A percentile compares a stretch with the other conserved stretches of the same genome.
These are phyloP conservation scores for Colletotrichum melonis DNA, from an alignment of 2,329 filamentous ascomycete species.

Conservation along the genomic window DNA sequence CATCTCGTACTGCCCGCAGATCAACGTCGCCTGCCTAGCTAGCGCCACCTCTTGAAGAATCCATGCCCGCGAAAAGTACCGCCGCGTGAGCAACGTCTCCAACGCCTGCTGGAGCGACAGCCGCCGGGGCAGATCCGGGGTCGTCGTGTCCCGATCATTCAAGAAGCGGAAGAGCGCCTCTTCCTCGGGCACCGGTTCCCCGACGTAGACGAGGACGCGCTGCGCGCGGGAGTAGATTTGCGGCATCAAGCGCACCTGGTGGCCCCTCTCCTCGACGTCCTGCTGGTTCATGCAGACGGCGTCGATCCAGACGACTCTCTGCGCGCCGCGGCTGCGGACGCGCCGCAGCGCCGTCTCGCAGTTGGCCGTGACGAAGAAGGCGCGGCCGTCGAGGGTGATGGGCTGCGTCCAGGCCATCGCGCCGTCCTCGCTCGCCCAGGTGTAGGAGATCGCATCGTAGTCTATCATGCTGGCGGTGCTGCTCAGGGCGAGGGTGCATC, in stretches of 20 bases:
- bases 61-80: slow-evolving; percentile 19
- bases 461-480: neutral
- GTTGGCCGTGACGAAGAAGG: neutral
- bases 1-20: neutral
- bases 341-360: slow-evolving; percentile 6
- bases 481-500: neutral
- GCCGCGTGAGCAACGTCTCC: neutral
- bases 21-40: slow-evolving; percentile 24
- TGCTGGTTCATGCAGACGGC: slow-evolving; percentile 39
- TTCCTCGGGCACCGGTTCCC: slow-evolving; percentile 37
- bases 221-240: slow-evolving; percentile 33
- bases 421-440: slow-evolving; percentile 44
- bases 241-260: slow-evolving; percentile 36
- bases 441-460: slow-evolving; percentile 51
- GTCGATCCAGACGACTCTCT: slow-evolving; percentile 35
- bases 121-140: neutral
- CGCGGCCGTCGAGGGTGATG: neutral
- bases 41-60: slow-evolving; percentile 43
- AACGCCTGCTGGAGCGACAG: neutral
- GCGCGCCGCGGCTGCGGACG: neutral
- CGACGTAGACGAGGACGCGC: slow-evolving; percentile 28
- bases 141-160: no score
- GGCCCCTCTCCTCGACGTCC: slow-evolving; percentile 30
- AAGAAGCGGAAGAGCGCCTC: neutral
- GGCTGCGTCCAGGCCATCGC: neutral